These are phyloP conservation scores for Ophiostoma fasciatum DNA, from an alignment of 2,329 filamentous ascomycete species.

Conservation along the genomic window DNA sequence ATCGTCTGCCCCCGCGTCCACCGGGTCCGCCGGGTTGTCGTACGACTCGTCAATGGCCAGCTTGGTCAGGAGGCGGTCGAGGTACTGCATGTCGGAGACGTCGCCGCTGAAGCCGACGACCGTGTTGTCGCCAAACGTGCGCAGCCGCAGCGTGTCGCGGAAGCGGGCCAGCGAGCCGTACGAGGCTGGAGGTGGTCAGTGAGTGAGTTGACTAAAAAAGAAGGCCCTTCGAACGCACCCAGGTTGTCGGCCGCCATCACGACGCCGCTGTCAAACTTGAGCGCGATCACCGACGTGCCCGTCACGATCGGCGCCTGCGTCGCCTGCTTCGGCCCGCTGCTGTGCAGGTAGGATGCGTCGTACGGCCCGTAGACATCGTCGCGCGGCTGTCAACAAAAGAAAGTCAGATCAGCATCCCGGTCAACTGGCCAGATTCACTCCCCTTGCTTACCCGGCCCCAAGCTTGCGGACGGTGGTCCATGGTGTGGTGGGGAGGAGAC, in stretches of 20 bases:
- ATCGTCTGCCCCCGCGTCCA: constrained; percentile 23
- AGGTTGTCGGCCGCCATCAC: constrained; percentile 96
- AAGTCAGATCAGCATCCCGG: no score
- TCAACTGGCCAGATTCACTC: no score
- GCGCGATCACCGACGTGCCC: constrained; percentile 83
- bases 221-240: constrained; percentile 41
- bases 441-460: constrained; percentile 62
- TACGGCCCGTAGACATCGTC: constrained; percentile 95
- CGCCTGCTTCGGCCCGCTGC: constrained; percentile 58
- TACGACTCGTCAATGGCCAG: constrained; percentile 87
- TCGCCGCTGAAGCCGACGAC: constrained; percentile 93
- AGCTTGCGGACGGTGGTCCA: constrained; percentile 60
- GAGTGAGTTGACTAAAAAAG: not conserved
- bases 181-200: constrained; percentile 60
- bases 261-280: constrained; percentile 94
- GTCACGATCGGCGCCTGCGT: constrained; percentile 91
- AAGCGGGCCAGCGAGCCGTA: constrained; percentile 96
- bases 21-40: constrained; percentile 22
- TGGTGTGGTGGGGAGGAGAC: no score
- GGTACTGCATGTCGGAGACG: constrained; percentile 97
- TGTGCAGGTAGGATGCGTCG: constrained; percentile 70
- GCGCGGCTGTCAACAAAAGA: constrained; percentile 51
- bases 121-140: constrained; percentile 68
- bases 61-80: constrained; percentile 77
- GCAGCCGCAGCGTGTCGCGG: constrained; percentile 90